Base-by-base conservation (phyloP, 1,284 basidiomycete species). In the Papiliotrema terrestris region DNA sequence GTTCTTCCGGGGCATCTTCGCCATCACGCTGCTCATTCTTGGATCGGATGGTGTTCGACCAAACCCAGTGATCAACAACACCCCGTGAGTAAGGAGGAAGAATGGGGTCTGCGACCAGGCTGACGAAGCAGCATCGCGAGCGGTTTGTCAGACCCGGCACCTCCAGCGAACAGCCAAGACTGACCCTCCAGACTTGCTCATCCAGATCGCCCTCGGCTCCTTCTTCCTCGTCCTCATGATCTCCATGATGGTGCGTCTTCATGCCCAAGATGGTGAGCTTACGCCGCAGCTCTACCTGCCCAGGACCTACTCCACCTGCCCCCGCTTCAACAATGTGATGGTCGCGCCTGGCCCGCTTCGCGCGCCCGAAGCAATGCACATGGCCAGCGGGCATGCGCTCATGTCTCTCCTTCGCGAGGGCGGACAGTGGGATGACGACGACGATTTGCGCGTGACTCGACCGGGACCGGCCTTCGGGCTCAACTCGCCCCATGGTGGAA, bases 371-470 rank as follows among this genome's bases (percentile, higher is more conserved):
- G 32, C 45, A 9, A 29, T 32, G 23, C 58, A 60, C 23, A 11
- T 58, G 23, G 54, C 60, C 13, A 61, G 54, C 39, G 60, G 59
- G 11, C 55, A 60, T 44, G 63, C 61, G 5, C 56, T 70, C 51
- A 68, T 68, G 61, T 64, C 68, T 1, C 55, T 70, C 0, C 51
- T 70, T 4, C 51, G 68, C 2, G 66, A 70, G 57, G 66, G 65
- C 13, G 68, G 66, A 2, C 66, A 68, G 41, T 65, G 63, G 63
- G 68, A 69, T 32, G 60, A 58, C 6, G 54, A 57, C 13, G 63
- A 64, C 46, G 65, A 68, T 49, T 42, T 32, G 29, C 29, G 29
- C 29, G 11, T 32, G 5, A 32, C 29, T 32, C 29, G 29, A 5
- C 29, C 29, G 6, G 29, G 29, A 32, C 29, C 29, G 11, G 29